Percentiles rank a stretch among this genome's conserved stretches.
Conservation (phyloP, 2,329 filamentous ascomycete species). For the Onygenales sp. region DNA sequence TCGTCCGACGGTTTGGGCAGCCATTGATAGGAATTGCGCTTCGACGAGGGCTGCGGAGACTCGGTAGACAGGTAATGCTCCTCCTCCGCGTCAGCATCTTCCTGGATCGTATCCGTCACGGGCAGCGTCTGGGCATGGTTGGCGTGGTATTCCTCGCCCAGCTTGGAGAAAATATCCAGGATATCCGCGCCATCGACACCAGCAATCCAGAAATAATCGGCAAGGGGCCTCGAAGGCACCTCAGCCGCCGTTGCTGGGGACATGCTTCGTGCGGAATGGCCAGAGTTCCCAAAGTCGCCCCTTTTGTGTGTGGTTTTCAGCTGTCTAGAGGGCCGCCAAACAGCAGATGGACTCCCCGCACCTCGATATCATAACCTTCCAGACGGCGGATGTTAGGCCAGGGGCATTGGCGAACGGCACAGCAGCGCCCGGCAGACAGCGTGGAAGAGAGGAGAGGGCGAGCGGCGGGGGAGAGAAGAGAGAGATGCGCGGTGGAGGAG, state of each 20-base stretch:
- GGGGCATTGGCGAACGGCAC: not conserved
- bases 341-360: conserved; percentile 6
- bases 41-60: conserved; percentile 34
- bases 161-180: conserved; percentile 32
- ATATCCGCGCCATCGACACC: conserved; percentile 40
- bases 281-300: not conserved
- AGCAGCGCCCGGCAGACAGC: not conserved
- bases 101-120: conserved; percentile 51
- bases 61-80: conserved; percentile 15
- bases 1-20: conserved; percentile 26
- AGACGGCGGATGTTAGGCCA: not conserved
- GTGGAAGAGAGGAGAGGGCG: not conserved
- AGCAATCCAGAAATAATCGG: conserved; percentile 58
- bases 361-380: conserved; percentile 8
- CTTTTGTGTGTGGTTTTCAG: not conserved
- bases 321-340: not conserved
- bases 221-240: conserved; percentile 45
- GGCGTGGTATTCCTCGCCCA: conserved; percentile 34
- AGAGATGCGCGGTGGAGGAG: conserved; percentile 9
- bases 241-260: conserved; percentile 27
- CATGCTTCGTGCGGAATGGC: conserved; percentile 16
- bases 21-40: conserved; percentile 32
- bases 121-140: conserved; percentile 25
- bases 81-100: conserved; percentile 48
- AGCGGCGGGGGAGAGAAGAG: conserved; percentile 5